phyloP scores from a whole-genome alignment of 2,329 filamentous ascomycete species.

The Alternaria sp. region DNA sequence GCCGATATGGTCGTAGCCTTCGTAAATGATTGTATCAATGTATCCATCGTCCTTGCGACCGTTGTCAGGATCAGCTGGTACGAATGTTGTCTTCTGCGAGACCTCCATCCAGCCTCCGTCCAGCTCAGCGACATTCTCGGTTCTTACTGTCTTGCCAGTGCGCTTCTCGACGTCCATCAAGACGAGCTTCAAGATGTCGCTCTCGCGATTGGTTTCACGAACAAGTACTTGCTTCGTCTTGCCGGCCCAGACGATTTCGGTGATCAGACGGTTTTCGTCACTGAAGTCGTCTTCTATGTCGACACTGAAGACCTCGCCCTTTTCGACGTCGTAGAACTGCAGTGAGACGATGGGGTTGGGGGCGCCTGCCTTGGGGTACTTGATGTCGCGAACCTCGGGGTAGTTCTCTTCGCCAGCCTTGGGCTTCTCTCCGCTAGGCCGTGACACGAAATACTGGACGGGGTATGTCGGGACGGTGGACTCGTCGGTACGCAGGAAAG shows the following conservation, averaged over 20 bases:
- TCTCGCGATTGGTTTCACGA: constrained; percentile 92
- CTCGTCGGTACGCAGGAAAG: constrained; percentile 94
- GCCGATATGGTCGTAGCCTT: constrained; percentile 87
- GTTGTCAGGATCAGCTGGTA: constrained; percentile 80
- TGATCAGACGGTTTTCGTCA: constrained; percentile 86
- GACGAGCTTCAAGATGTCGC: constrained; percentile 86
- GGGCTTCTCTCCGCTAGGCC: constrained; percentile 77
- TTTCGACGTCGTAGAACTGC: constrained; percentile 84
- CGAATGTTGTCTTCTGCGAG: constrained; percentile 81
- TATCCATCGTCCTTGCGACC: constrained; percentile 86
- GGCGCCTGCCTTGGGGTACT: constrained; percentile 94
- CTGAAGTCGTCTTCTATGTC: constrained; percentile 77
- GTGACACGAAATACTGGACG: constrained; percentile 88
- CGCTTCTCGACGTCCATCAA: constrained; percentile 79
- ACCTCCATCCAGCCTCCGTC: constrained; percentile 99
- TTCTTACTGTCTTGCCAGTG: constrained; percentile 78
- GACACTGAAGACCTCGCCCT: constrained; percentile 79
- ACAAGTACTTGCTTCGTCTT: constrained; percentile 76
- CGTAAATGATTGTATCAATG: constrained; percentile 85
- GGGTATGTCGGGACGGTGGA: constrained; percentile 89
- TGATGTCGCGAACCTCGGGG: constrained; percentile 88
- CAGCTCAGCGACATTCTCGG: constrained; percentile 78
- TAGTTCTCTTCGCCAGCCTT: constrained; percentile 80
- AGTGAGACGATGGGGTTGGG: constrained; percentile 91
- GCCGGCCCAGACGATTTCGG: constrained; percentile 90